Evolutionary conservation across 1,139 yeast genomes (phyloP).

Genomic region (Chernovozyma aurita): DNA sequence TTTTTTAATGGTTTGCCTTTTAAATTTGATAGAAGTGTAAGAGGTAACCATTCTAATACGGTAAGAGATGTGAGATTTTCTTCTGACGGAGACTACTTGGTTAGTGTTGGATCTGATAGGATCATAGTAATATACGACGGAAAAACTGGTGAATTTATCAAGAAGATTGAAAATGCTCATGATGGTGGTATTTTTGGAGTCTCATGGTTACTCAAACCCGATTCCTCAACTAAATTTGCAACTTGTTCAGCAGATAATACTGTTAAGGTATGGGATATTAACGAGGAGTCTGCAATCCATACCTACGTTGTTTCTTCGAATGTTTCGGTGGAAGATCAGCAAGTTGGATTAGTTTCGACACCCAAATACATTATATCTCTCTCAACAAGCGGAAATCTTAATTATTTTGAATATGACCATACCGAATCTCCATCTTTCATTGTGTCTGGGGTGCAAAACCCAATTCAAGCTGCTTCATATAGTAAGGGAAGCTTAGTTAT

Average conservation of each 20-base stretch:
- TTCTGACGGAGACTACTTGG: conserved; percentile 67
- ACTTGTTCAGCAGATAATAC: conserved; percentile 85
- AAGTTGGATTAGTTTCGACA: conserved; percentile 75
- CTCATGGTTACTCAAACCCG: conserved; percentile 52
- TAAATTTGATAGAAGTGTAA: conserved; percentile 68
- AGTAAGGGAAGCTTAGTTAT: conserved; percentile 34
- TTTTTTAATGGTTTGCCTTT: conserved; percentile 93
- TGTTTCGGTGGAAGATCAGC: conserved; percentile 55
- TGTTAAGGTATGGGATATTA: conserved; percentile 59
- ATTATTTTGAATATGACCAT: conserved; percentile 43
- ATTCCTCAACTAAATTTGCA: conserved; percentile 52
- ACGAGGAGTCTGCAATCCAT: conserved; percentile 15
- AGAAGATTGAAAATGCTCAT: conserved; percentile 53
- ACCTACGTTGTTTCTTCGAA: conserved; percentile 40
- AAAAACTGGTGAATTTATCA: conserved; percentile 70
- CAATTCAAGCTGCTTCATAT: conserved; percentile 51
- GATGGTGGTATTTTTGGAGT: conserved; percentile 79
- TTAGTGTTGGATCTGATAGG: conserved; percentile 88
- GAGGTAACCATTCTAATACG: conserved; percentile 74
- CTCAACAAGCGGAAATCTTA: conserved; percentile 68
- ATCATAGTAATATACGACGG: conserved; percentile 79
- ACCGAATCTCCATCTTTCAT: conserved; percentile 38
- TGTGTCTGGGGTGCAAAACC: conserved; percentile 75
- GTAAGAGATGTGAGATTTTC: conserved; percentile 80
- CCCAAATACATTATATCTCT: conserved; percentile 59